Percentiles rank a stretch among this genome's conserved stretches.
Conservation (phyloP, 2,329 filamentous ascomycete genomes). For the Trichoderma cornu-damae region DNA sequence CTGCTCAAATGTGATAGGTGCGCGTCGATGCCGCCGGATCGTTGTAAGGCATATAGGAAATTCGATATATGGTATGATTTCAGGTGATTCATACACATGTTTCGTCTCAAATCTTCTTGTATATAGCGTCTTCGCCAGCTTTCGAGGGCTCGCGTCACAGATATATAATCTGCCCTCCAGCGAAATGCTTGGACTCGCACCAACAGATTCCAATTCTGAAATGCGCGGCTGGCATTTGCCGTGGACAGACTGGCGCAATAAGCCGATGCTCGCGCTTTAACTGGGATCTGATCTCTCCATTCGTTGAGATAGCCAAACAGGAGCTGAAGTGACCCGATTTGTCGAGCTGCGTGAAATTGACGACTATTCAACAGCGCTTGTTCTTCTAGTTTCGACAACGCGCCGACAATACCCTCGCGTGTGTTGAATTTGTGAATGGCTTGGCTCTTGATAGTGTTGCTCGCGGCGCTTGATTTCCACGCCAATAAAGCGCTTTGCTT, state of each 20-base stretch:
- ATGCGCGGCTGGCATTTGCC: conserved; percentile 23
- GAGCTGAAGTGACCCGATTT: conserved; percentile 21
- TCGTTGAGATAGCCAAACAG: conserved; percentile 26
- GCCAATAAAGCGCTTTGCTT: conserved; percentile 22
- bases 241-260: conserved; percentile 24
- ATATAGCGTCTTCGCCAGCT: conserved; percentile 28
- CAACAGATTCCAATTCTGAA: conserved; percentile 33
- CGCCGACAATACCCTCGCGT: conserved; percentile 19
- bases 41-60: conserved; percentile 19
- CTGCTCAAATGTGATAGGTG: conserved; percentile 23
- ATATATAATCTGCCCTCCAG: conserved; percentile 32
- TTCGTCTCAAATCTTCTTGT: conserved; percentile 23
- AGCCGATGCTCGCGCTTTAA: conserved; percentile 24
- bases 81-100: conserved; percentile 6
- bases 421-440: conserved; percentile 22
- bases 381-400: conserved; percentile 25
- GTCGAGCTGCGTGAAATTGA: conserved; percentile 17
- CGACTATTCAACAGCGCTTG: conserved; percentile 3
- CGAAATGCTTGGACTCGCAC: conserved; percentile 33
- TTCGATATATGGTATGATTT: conserved; percentile 21
- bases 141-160: conserved; percentile 27
- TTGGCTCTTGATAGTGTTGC: conserved; percentile 17
- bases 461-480: conserved; percentile 25
- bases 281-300: conserved; percentile 32
- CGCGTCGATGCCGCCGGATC: conserved; percentile 16